Base-by-base conservation (phyloP, 139 green algal genomes). In the Tetradesmus obliquus region DNA sequence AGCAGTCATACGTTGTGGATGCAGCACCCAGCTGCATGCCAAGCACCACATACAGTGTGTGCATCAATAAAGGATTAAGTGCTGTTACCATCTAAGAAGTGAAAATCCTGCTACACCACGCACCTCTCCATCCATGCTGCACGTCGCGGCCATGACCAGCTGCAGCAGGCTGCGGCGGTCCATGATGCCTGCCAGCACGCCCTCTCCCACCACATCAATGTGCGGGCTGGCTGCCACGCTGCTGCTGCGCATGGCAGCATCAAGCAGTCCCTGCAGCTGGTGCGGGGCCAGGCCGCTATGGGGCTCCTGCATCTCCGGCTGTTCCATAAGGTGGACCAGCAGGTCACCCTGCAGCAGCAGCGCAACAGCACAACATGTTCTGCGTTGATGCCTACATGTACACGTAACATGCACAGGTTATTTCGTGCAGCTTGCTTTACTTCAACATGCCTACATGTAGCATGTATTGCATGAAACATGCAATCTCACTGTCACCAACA, bases 181-280 rank as follows among this genome's bases (percentile, higher is more conserved):
- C 81, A 97, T 94, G 20, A 71, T 17, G 5, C 7, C 71, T 32
- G 66, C 53, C 53, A 90, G 86, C 51, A 84, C 86, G 9, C 94
- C 93, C 79, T 95, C 96, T 20, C 90, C 86, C 55, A 99, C 89
- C 51, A 95, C 91, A 51, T 98, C 96, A 1, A 95, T 91, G 19
- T 94, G 93, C 0, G 96, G 95, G 91, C 98, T 97, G 3, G 91
- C 71, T 0, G 93, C 93, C 1, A 93, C 94, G 95, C 94, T 93
- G 93, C 89, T 79, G 81, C 81, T 86, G 55, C 91, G 85, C 62
- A 92, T 53, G 92, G 92, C 94, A 72, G 97, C 88, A 66, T 99
- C 97, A 69, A 99, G 87, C 76, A 99, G 93, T n/a, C 93, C 94
- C 92, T 99, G 97, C 90, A 99, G 93, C 58, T 96, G 96, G 55